Evolutionary conservation across 2,329 filamentous ascomycete species (phyloP).

Genomic region (Leptoxyphium fumago): DNA sequence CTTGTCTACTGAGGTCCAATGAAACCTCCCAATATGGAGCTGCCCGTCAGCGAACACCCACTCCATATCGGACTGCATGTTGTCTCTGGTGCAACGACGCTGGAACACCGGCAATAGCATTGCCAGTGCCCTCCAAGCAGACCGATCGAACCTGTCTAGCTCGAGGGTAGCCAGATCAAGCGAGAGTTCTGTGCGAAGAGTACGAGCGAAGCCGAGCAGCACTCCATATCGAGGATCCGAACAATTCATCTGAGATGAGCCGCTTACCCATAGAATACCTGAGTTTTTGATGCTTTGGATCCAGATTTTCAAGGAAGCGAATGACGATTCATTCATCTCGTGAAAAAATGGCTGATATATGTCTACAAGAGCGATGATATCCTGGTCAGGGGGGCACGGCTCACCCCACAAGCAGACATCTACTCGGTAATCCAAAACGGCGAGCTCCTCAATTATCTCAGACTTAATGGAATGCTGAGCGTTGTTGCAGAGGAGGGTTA

Average conservation of each 20-base stretch:
- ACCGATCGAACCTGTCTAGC: too few species aligned
- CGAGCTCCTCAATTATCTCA: background rate
- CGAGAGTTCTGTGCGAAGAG: background rate
- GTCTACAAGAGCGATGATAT: background rate
- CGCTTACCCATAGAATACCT: background rate
- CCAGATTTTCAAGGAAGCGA: background rate
- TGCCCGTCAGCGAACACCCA: background rate
- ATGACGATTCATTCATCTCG: background rate
- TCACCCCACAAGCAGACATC: background rate
- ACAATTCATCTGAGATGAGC: background rate
- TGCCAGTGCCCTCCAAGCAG: too few species aligned
- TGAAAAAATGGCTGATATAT: background rate
- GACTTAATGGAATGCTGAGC: background rate
- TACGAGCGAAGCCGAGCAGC: background rate
- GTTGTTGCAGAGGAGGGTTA: background rate
- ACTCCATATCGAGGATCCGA: background rate
- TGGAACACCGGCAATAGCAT: too few species aligned
- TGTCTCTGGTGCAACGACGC: too few species aligned
- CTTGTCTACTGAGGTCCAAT: background rate
- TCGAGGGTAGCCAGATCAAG: background rate
- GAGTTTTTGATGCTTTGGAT: background rate
- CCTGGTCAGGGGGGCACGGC: background rate
- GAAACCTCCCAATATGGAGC: background rate
- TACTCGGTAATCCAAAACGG: background rate
- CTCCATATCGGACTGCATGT: background rate